Conservation (phyloP, 495 filamentous ascomycete genomes). For the Staphylotrichum tortipilum region DNA sequence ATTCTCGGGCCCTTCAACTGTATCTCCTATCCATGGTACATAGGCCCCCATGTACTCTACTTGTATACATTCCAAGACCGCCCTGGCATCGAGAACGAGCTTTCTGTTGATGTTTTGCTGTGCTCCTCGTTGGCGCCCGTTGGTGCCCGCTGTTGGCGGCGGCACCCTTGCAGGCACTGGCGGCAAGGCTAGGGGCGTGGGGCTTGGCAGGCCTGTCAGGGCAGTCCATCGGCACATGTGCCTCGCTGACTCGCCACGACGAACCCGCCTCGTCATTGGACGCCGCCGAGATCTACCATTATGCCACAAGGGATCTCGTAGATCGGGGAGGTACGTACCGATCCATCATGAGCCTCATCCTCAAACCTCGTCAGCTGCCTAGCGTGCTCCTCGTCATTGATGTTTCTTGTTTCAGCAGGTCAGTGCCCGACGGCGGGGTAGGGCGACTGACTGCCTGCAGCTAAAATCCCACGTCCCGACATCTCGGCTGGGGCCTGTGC, state of each 20-base stretch:
- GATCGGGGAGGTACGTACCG: conserved; percentile 9
- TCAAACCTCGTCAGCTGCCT: too few relatives aligned
- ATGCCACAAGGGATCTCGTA: conserved; percentile 4
- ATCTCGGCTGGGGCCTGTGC: too few relatives aligned
- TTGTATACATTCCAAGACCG: background rate
- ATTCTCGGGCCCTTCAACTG: background rate
- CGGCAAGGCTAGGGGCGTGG: too few relatives aligned
- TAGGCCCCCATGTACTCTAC: too few relatives aligned
- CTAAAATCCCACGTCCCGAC: too few relatives aligned
- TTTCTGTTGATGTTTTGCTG: background rate
- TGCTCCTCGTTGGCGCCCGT: background rate
- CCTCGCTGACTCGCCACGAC: conserved; percentile 19
- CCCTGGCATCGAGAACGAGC: background rate
- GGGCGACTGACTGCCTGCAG: too few relatives aligned
- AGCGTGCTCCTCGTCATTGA: too few relatives aligned
- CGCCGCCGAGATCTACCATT: conserved; percentile 2
- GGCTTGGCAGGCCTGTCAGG: conserved; percentile 16
- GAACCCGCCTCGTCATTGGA: conserved; percentile 11
- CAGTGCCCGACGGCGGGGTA: too few relatives aligned
- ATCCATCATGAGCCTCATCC: background rate
- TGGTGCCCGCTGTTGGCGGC: background rate
- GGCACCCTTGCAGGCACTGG: background rate
- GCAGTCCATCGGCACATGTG: conserved; percentile 22
- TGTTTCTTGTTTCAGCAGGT: too few relatives aligned
- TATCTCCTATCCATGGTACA: too few relatives aligned